Base-by-base conservation (phyloP, 2,329 filamentous ascomycete genomes). In the Elsinoe necatrix region DNA sequence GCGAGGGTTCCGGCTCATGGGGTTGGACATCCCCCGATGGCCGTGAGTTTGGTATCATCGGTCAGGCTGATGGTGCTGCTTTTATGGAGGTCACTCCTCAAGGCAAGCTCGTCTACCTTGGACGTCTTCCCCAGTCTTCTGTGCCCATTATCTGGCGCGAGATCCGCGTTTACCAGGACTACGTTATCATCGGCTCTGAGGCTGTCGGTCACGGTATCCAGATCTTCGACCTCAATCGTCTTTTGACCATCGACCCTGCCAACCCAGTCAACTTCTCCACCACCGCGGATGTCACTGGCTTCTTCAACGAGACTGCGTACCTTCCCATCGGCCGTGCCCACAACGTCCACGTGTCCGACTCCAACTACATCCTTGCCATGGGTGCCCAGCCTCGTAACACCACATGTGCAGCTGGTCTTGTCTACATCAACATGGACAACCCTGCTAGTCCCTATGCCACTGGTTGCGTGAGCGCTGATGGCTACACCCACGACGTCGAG, bases 181-280 rank as follows among this genome's bases (percentile, higher is more conserved):
- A 72, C 58, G 69, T 74, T 65, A 68, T 75, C 58, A 74, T 76
- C 50, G 73, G 73, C 51, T 56, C 63, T 16, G 75, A 77, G 60
- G 75, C 77, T 34, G 62, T 65, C 42, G 66, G 72, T 61, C 81
- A 84, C 66, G 77, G 78, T 35, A 75, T 84, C 47, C 81, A 84
- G 67, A 75, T 84, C 67, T 84, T 84, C 63, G 81, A 84, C 67
- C 75, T 83, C 77, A 76, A 72, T 63, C 82, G 76, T 70, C 70
- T 81, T 14, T 69, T 78, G 54, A 68, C 69, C 41, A 65, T 80
- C 57, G 70, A 76, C 66, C 73, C 74, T 1, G 75, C 72, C 6
- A 69, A 66, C n/a, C 71, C 65, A 7, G 68, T 66, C n/a, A 71
- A 65, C 43, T 80, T 78, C 42, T 80, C 78, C 60, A 72, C 72